A percentile compares a stretch with the other conserved stretches of the same genome.
These are phyloP conservation scores for Raphanus raphanistrum DNA, from an alignment of 345 rosid genomes.

Conservation along the genomic window DNA sequence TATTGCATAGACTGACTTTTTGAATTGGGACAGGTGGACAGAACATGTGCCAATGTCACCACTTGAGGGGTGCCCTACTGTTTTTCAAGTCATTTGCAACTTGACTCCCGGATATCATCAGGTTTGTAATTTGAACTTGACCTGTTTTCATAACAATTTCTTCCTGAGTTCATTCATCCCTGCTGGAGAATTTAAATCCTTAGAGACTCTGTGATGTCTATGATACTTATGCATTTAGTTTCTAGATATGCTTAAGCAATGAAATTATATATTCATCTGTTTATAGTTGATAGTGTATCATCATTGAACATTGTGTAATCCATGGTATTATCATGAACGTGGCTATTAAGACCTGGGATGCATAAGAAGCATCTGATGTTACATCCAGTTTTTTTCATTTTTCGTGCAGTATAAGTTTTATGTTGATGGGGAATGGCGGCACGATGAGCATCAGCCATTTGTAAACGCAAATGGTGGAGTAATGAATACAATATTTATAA, in stretches of 20 bases:
- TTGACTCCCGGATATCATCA: conserved; percentile 79
- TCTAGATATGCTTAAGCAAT: conserved; percentile 15
- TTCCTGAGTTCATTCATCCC: conserved; percentile 8
- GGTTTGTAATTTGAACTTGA: conserved; percentile 40
- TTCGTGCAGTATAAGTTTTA: conserved; percentile 76
- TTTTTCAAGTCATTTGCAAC: conserved; percentile 70
- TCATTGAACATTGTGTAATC: conserved; percentile 6
- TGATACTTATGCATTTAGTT: conserved; percentile 7
- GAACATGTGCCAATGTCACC: conserved; percentile 80
- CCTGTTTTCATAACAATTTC: conserved; percentile 13
- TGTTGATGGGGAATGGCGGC: conserved; percentile 94
- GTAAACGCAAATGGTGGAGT: conserved; percentile 61
- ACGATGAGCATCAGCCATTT: conserved; percentile 71
- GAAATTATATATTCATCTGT: conserved; percentile 10
- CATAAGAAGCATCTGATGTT: conserved; percentile 25
- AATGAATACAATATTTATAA: conserved; percentile 65
- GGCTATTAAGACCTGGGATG: neutral
- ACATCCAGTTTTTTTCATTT: conserved; percentile 30
- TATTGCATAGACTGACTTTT: conserved; percentile 23
- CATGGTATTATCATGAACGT: conserved; percentile 12
- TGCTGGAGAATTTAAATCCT: conserved; percentile 6
- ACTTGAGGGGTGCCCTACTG: conserved; percentile 72
- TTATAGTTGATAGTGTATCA: conserved; percentile 4
- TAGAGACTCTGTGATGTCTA: neutral
- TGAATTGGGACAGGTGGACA: conserved; percentile 58